phyloP scores from a whole-genome alignment of 345 rosid species.

The Populus ilicifolia region DNA sequence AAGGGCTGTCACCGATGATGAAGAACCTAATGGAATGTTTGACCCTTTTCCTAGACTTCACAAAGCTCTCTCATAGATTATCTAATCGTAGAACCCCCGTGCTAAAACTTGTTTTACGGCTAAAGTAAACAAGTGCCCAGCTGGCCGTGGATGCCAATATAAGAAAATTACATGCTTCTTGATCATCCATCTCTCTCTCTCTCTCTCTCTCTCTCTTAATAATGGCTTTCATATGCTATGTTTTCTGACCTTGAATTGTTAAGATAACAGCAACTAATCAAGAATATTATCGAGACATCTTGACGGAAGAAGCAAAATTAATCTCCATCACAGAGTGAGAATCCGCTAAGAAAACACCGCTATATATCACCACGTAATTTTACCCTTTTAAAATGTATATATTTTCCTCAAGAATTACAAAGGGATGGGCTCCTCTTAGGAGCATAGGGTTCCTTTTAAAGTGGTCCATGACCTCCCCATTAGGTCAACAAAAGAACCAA shows the following conservation, averaged over 20 bases:
- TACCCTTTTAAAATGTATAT: no score
- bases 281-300: neutral
- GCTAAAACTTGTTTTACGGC: neutral
- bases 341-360: no score
- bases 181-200: neutral
- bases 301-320: no score
- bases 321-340: no score
- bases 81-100: no score
- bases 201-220: no score
- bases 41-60: neutral
- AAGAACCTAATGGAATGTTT: neutral
- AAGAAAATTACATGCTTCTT: neutral
- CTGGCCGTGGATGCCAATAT: neutral
- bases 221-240: no score
- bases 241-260: no score
- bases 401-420: neutral
- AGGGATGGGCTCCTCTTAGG: neutral
- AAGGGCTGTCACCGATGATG: neutral
- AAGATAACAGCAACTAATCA: neutral
- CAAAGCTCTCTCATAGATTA: no score
- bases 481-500: constrained; percentile 15
- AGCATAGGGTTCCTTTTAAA: neutral
- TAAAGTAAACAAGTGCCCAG: neutral
- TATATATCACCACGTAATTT: no score
- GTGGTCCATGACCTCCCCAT: constrained; percentile 14